Conservation (phyloP, 73 alveolate genomes). For the Paramecium octaurelia region DNA sequence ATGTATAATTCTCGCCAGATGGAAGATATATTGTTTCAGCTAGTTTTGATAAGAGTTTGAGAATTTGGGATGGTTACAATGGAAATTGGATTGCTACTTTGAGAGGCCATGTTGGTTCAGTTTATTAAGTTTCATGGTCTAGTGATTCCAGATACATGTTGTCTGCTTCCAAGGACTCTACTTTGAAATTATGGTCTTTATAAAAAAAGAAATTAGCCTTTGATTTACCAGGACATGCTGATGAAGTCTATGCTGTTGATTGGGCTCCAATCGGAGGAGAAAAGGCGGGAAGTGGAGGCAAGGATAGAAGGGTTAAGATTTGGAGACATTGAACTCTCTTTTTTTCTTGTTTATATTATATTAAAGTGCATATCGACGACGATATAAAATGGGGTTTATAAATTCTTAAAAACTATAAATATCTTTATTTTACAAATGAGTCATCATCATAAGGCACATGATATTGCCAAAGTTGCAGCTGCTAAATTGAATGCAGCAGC, state of each 20-base stretch:
- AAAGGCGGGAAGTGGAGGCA: slow-evolving; percentile 98
- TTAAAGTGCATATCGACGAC: not conserved
- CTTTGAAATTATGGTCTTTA: slow-evolving; percentile 96
- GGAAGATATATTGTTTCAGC: slow-evolving; percentile 98
- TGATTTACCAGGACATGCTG: slow-evolving; percentile 93
- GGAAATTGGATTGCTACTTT: slow-evolving; percentile 94
- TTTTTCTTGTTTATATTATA: not conserved
- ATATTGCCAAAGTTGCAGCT: not conserved
- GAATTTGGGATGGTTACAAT: slow-evolving; percentile 98
- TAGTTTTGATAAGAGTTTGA: slow-evolving; percentile 95
- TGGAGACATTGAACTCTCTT: slow-evolving; percentile 87
- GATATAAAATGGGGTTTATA: not conserved
- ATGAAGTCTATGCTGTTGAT: slow-evolving; percentile 98
- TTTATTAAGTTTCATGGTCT: slow-evolving; percentile 98
- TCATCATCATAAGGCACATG: not conserved
- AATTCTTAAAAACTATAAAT: slow-evolving; percentile 9
- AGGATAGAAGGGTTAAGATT: slow-evolving; percentile 92
- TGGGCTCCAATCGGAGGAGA: slow-evolving; percentile 99
- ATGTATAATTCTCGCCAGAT: slow-evolving; percentile 94
- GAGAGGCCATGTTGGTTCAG: slow-evolving; percentile 98
- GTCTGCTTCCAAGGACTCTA: slow-evolving; percentile 96
- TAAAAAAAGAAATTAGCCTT: slow-evolving; percentile 87
- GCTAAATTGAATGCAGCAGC: slow-evolving; percentile 67
- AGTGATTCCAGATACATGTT: slow-evolving; percentile 97
- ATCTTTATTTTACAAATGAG: not conserved